Conservation (phyloP, 331 rosid species). For the Arachis monticola region DNA sequence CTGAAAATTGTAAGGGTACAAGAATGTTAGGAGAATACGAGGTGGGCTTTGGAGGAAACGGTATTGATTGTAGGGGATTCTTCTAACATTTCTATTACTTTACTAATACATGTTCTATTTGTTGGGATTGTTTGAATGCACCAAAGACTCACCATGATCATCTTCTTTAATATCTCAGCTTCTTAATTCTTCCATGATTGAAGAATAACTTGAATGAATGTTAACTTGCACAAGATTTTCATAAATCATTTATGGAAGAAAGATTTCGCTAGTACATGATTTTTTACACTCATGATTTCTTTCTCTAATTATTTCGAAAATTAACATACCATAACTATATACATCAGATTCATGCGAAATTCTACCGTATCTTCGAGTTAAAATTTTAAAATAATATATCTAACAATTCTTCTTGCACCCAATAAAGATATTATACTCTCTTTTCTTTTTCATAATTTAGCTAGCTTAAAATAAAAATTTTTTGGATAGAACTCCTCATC, state of each 20-base stretch:
- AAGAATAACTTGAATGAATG: not conserved
- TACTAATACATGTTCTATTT: not conserved
- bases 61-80: too few species aligned
- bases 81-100: not conserved
- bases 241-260: not conserved
- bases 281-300: not conserved
- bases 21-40: too few species aligned
- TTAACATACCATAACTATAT: not conserved
- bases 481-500: not conserved
- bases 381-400: not conserved
- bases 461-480: not conserved
- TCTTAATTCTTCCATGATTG: not conserved
- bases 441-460: not conserved
- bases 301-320: not conserved
- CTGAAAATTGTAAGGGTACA: too few species aligned
- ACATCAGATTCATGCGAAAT: not conserved
- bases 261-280: not conserved
- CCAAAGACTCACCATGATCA: not conserved
- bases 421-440: not conserved
- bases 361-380: not conserved
- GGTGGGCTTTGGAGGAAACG: too few species aligned
- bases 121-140: not conserved
- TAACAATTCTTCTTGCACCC: not conserved
- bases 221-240: not conserved
- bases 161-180: not conserved